A percentile compares a stretch with the other conserved stretches of the same genome.
phyloP scores from a whole-genome alignment of 2,329 filamentous ascomycete genomes.

The Colletotrichum australisinense region DNA sequence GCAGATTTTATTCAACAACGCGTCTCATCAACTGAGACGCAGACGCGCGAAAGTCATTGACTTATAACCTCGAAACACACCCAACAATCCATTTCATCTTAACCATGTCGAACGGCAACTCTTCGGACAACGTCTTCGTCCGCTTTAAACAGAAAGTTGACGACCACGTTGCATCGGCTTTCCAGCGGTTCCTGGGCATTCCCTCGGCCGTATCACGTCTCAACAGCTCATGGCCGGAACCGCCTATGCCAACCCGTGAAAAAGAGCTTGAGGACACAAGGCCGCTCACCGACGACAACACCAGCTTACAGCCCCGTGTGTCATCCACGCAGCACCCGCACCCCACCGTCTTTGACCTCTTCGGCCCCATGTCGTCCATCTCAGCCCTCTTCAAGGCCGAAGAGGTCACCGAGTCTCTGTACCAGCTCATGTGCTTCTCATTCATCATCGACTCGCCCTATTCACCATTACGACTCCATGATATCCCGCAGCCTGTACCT shows the following conservation, averaged over 20 bases:
- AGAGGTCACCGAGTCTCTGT: conserved; percentile 33
- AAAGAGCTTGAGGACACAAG: conserved; percentile 3
- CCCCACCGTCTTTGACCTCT: conserved; percentile 22
- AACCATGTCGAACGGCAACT: conserved; percentile 31
- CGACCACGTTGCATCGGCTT: conserved; percentile 46
- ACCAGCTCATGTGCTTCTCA: conserved; percentile 42
- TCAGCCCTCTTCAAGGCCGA: conserved; percentile 28
- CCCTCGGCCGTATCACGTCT: conserved; percentile 41
- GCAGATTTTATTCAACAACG: neutral
- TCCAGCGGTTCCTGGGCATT: conserved; percentile 41
- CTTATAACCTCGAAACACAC: neutral
- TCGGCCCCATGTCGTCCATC: conserved; percentile 26
- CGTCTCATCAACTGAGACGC: conserved; percentile 30
- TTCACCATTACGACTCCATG: conserved; percentile 56
- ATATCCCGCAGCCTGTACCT: conserved; percentile 60
- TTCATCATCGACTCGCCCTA: conserved; percentile 55
- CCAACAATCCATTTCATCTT: neutral
- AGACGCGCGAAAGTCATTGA: neutral
- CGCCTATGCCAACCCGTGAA: conserved; percentile 8
- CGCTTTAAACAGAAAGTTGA: conserved; percentile 56
- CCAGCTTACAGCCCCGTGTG: neutral
- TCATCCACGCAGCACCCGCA: conserved; percentile 12
- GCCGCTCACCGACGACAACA: neutral
- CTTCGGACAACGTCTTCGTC: conserved; percentile 49
- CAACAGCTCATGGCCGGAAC: conserved; percentile 34